Base-by-base conservation (phyloP, 2,329 filamentous ascomycete species). In the Claviceps cyperi region DNA sequence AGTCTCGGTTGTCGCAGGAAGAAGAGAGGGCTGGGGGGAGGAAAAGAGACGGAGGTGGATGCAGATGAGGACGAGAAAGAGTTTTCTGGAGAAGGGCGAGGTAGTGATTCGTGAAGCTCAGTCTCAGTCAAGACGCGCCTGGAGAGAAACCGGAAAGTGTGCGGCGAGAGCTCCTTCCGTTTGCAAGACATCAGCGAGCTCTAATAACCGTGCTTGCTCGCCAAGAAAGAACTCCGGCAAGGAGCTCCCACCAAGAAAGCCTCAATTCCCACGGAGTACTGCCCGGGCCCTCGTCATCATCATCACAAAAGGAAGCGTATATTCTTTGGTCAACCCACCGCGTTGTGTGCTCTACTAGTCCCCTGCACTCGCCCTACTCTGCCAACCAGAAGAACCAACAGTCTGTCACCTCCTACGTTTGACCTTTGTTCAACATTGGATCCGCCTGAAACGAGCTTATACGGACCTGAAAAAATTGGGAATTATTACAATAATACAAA, bases 381-480 rank as follows among this genome's bases (percentile, higher is more conserved):
- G 44, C 28, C 43, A 17, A 36, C 32, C 37, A 19, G 49, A 45
- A 50, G 43, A 41, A 13, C 41, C 24, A 36, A 13, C 37, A 36
- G 41, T 43, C 44, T 36, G 21, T 21, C 44, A 43, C 40, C 47
- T 50, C 44, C 17, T 50, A 28, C 43, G 49, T 50, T 38, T 47
- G 24, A 47, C 49, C 36, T 43, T 46, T 40, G 48, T 50, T 50
- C 41, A 50, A 50, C 48, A 32, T 35, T 8, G 49, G 28, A 19
- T 46, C 38, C 28, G 44, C 47, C 47, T 50, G 49, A 47, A 35
- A 45, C 44, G 35, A 15, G 37, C 44, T 47, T 43, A 41, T 28
- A 46, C 49, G 35, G 38, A 46, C 15, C 13, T 8, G 9, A 19
- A 35, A 11, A 14, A 11, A 11, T 32, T 4, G 9, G 28, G 4